Evolutionary conservation across 2,329 filamentous ascomycete genomes (phyloP).

Genomic region (Akanthomyces muscarius): DNA sequence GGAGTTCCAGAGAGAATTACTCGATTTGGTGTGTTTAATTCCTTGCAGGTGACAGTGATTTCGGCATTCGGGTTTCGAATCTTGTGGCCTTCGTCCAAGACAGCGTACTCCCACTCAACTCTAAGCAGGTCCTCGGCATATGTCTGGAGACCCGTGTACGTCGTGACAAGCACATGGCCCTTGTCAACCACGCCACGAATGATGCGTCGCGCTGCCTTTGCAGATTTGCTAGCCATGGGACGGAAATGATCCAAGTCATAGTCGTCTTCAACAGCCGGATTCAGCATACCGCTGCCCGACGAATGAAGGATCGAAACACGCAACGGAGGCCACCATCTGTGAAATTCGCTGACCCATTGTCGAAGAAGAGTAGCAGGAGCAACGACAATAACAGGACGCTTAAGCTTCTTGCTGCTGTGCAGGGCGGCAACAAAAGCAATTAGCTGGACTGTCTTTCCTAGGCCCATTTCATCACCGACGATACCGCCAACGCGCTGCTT

Average conservation of each 20-base stretch:
- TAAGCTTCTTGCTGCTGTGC: conserved; percentile 84
- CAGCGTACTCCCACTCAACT: conserved; percentile 86
- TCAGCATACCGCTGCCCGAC: conserved; percentile 94
- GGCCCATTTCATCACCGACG: conserved; percentile 94
- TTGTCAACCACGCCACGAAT: conserved; percentile 76
- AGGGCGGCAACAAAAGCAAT: conserved; percentile 82
- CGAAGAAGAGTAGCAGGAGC: conserved; percentile 91
- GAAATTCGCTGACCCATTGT: conserved; percentile 98
- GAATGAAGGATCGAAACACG: conserved; percentile 92
- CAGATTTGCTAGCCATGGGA: conserved; percentile 31
- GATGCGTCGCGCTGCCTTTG: conserved; percentile 69
- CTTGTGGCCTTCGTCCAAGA: conserved; percentile 96
- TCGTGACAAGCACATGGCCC: conserved; percentile 91
- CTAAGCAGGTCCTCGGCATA: conserved; percentile 80
- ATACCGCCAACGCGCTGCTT: conserved; percentile 89
- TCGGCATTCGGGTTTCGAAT: conserved; percentile 95
- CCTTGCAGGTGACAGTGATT: conserved; percentile 93
- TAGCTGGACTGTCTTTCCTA: conserved; percentile 82
- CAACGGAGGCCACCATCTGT: conserved; percentile 98
- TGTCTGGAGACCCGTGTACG: conserved; percentile 91
- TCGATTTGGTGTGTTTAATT: conserved; percentile 82
- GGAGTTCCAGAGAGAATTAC: conserved; percentile 94
- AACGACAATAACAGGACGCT: conserved; percentile 83
- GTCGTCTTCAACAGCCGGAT: conserved; percentile 60
- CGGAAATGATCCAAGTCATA: conserved; percentile 44